Conservation (phyloP, 129 eudicot species). For the Rutidosis leptorrhynchoides region DNA sequence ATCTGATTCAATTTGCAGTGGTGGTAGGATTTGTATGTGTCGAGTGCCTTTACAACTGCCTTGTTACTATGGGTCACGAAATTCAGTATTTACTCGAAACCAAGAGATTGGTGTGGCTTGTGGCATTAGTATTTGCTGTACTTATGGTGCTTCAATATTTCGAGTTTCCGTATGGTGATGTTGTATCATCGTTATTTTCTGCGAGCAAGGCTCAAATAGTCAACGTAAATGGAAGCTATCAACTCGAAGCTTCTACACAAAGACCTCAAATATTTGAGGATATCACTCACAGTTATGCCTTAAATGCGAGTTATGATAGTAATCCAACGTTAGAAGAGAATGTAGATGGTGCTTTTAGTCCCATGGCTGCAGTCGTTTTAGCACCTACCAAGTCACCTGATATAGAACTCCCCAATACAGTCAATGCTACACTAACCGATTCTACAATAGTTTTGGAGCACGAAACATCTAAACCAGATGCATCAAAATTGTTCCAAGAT, state of each 20-base stretch:
- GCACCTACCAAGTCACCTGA: slow-evolving; percentile 29
- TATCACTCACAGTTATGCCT: slow-evolving; percentile 17
- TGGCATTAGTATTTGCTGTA: slow-evolving; percentile 47
- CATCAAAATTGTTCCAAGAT: slow-evolving; percentile 14
- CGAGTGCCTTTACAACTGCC: slow-evolving; percentile 10
- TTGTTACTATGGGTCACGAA: slow-evolving; percentile 40
- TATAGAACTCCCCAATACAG: slow-evolving; percentile 19
- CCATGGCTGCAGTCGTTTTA: slow-evolving; percentile 14
- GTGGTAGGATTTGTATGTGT: slow-evolving; percentile 16
- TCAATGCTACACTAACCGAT: slow-evolving; percentile 8
- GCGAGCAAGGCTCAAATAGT: slow-evolving; percentile 28
- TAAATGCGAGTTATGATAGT: slow-evolving; percentile 16
- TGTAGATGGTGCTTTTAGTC: slow-evolving; percentile 19
- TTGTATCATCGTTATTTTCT: slow-evolving; percentile 52
- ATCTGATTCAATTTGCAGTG: slow-evolving; percentile 34
- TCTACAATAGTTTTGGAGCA: slow-evolving; percentile 13
- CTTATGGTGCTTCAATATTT: slow-evolving; percentile 51
- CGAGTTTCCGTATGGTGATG: slow-evolving; percentile 64
- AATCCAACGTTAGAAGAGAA: slow-evolving; percentile 21
- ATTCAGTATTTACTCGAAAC: slow-evolving; percentile 34
- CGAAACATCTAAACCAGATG: slow-evolving; percentile 16
- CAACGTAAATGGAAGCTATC: slow-evolving; percentile 12
- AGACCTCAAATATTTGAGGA: slow-evolving; percentile 11
- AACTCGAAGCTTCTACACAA: slow-evolving; percentile 9
- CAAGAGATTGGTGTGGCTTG: slow-evolving; percentile 53